Evolutionary conservation across 2,329 filamentous ascomycete species (phyloP).

Genomic region (Fusarium beomiforme): DNA sequence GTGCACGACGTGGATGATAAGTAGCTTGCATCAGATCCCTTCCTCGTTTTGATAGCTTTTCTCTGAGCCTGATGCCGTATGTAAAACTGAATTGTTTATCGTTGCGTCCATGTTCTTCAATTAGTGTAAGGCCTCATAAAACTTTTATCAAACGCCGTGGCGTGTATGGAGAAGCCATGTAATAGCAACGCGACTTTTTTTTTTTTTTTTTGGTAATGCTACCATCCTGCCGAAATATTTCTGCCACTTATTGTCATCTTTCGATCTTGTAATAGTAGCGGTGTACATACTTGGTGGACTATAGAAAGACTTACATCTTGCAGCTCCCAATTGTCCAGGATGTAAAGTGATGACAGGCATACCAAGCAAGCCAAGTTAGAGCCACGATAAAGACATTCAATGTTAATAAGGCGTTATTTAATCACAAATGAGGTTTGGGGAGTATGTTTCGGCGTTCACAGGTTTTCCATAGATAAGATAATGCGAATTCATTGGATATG

Average conservation of each 20-base stretch:
- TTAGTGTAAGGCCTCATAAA: constrained; percentile 8
- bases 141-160: constrained; percentile 21
- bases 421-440: not conserved
- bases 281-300: constrained; percentile 5
- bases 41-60: constrained; percentile 39
- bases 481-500: constrained; percentile 27
- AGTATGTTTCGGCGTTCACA: constrained; percentile 5
- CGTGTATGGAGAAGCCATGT: constrained; percentile 12
- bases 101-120: not conserved
- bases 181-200: not conserved
- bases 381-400: not conserved
- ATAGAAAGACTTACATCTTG: not conserved
- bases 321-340: constrained; percentile 1
- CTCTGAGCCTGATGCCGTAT: constrained; percentile 38
- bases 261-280: constrained; percentile 30
- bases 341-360: not conserved
- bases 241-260: constrained; percentile 23
- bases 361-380: not conserved
- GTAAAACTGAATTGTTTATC: constrained; percentile 33
- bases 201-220: constrained; percentile 9
- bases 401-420: not conserved
- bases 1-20: constrained; percentile 27
- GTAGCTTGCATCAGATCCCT: constrained; percentile 31
- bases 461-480: constrained; percentile 35
- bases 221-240: not conserved